These are phyloP conservation scores for Ceratobasidium sp. DNA, from an alignment of 1,284 basidiomycete species.

Conservation along the genomic window DNA sequence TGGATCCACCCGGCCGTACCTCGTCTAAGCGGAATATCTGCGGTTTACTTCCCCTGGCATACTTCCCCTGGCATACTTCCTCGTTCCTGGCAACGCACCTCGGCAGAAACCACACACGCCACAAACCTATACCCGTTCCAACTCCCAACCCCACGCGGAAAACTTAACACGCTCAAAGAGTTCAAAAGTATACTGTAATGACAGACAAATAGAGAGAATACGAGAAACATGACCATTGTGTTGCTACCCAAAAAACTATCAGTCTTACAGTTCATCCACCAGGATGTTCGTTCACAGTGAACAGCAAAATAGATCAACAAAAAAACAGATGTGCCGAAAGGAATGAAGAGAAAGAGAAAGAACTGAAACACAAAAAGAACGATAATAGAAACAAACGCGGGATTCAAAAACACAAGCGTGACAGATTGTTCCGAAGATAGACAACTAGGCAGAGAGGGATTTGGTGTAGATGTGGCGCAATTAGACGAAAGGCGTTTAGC, in stretches of 20 bases:
- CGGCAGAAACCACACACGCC: too few species aligned
- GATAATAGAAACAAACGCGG: not conserved
- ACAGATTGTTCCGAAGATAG: slow-evolving; percentile 19
- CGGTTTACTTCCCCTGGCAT: too few species aligned
- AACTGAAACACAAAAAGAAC: not conserved
- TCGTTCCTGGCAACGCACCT: too few species aligned
- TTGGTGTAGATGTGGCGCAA: slow-evolving; percentile 13
- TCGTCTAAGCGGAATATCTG: too few species aligned
- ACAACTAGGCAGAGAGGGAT: not conserved
- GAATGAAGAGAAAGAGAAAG: slow-evolving; percentile 25
- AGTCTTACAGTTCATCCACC: slow-evolving; percentile 40
- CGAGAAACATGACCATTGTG: slow-evolving; percentile 13
- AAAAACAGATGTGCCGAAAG: slow-evolving; percentile 22
- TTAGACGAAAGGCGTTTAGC: slow-evolving; percentile 3
- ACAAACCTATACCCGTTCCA: too few species aligned
- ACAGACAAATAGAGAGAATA: too few species aligned
- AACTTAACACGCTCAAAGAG: too few species aligned
- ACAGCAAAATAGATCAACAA: slow-evolving; percentile 34
- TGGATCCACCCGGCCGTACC: too few species aligned
- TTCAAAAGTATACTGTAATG: too few species aligned
- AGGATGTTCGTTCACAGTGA: slow-evolving; percentile 25
- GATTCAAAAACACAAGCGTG: slow-evolving; percentile 16
- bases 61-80: too few species aligned
- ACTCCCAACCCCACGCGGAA: too few species aligned
- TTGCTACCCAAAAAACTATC: slow-evolving; percentile 37